These are phyloP conservation scores for Taphrina communis DNA, from an alignment of 1,139 yeast species.

Conservation along the genomic window DNA sequence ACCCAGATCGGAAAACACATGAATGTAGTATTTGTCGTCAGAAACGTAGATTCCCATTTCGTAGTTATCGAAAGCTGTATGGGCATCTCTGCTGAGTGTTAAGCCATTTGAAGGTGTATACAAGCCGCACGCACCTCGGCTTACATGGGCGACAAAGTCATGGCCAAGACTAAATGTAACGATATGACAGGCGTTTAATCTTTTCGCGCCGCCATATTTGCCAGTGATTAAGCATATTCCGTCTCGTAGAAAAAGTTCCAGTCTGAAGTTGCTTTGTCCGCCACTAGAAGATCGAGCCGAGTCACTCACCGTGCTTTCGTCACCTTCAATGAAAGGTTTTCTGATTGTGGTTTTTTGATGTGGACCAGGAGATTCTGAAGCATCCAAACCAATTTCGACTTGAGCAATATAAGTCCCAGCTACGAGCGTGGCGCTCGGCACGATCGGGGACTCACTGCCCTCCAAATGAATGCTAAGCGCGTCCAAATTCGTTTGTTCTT, in stretches of 20 bases:
- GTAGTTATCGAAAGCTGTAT: conserved; percentile 9
- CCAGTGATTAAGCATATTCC: conserved; percentile 1
- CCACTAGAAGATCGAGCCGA: not conserved
- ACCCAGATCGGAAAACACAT: conserved; percentile 1
- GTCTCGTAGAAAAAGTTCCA: conserved; percentile 6
- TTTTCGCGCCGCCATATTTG: not conserved
- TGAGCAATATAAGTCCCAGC: conserved; percentile 9
- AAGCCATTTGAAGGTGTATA: conserved; percentile 14
- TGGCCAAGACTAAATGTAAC: conserved; percentile 2
- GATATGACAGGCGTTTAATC: conserved; percentile 7
- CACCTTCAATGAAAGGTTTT: not conserved
- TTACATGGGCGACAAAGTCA: not conserved
- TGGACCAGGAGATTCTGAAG: not conserved
- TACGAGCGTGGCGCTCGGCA: too few species aligned
- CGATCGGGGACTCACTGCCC: too few species aligned
- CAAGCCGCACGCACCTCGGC: conserved; percentile 1
- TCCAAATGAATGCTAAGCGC: too few species aligned
- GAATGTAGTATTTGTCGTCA: not conserved
- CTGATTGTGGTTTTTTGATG: conserved; percentile 6
- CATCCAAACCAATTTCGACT: conserved; percentile 6
- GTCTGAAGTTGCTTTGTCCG: conserved; percentile 9
- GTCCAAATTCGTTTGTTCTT: too few species aligned
- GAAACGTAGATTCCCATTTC: not conserved
- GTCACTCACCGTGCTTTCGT: not conserved
- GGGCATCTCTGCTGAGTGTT: conserved; percentile 1